Conservation (phyloP, 371 early-diverging fungal species). For the Mycotypha africana region DNA sequence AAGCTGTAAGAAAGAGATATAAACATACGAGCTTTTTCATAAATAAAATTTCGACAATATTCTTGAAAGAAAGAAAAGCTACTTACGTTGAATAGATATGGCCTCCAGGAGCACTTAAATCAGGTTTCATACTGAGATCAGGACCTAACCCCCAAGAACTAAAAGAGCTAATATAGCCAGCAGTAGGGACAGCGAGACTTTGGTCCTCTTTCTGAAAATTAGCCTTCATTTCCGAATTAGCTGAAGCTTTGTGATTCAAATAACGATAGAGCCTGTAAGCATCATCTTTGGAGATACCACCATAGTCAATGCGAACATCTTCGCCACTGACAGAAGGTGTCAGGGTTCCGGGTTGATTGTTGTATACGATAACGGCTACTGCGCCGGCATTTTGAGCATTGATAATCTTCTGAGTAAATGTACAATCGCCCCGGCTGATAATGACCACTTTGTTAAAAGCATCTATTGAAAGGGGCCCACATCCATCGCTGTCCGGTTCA, state of each 20-base stretch:
- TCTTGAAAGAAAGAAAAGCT: too few species aligned
- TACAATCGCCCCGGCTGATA: slow-evolving; percentile 57
- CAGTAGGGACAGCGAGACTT: slow-evolving; percentile 26
- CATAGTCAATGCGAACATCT: slow-evolving; percentile 29
- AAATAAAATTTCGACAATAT: not conserved
- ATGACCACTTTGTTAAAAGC: slow-evolving; percentile 53
- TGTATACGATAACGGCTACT: slow-evolving; percentile 48
- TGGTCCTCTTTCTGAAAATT: slow-evolving; percentile 19
- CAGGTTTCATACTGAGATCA: slow-evolving; percentile 67
- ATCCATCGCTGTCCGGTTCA: slow-evolving; percentile 36
- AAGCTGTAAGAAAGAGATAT: slow-evolving; percentile 15
- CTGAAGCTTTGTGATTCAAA: not conserved
- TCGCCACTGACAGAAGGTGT: slow-evolving; percentile 20
- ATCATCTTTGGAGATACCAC: slow-evolving; percentile 33
- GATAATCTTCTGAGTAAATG: slow-evolving; percentile 31
- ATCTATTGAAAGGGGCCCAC: slow-evolving; percentile 23
- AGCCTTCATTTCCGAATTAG: not conserved
- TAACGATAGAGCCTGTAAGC: slow-evolving; percentile 24
- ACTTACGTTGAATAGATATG: slow-evolving; percentile 65
- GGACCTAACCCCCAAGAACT: slow-evolving; percentile 71
- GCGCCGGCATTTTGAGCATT: slow-evolving; percentile 62
- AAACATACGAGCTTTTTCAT: not conserved
- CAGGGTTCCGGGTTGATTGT: slow-evolving; percentile 29
- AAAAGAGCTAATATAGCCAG: slow-evolving; percentile 33
- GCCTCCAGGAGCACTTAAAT: slow-evolving; percentile 68